Evolutionary conservation across 2,329 filamentous ascomycete genomes (phyloP).

Genomic region (Alternaria longipes): DNA sequence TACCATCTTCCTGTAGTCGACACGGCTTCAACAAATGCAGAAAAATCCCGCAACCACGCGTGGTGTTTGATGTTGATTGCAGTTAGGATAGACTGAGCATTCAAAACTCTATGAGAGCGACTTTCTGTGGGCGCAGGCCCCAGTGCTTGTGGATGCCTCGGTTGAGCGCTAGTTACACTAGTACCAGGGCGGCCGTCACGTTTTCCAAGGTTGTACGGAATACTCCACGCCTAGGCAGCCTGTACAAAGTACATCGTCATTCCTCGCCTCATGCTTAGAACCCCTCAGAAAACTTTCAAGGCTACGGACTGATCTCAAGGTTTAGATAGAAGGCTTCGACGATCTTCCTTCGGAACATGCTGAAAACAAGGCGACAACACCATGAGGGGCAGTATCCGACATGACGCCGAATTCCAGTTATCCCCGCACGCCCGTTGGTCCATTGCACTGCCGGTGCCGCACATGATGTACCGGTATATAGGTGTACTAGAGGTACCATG

Average conservation of each 20-base stretch:
- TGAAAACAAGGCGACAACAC: neutral
- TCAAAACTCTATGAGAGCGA: neutral
- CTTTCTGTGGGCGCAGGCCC: neutral
- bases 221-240: neutral
- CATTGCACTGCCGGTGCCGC: neutral
- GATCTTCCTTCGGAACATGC: neutral
- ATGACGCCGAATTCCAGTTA: neutral
- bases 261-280: neutral
- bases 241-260: neutral
- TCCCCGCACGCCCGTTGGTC: neutral
- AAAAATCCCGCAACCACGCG: neutral
- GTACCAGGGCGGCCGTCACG: neutral
- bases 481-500: neutral
- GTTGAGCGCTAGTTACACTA: neutral
- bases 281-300: neutral
- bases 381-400: constrained; percentile 5
- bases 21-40: neutral
- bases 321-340: neutral
- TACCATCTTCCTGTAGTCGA: neutral
- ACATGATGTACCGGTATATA: neutral
- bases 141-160: neutral
- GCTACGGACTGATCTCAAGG: neutral
- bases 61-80: neutral
- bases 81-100: neutral
- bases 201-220: neutral